Evolutionary conservation across 768 basidiomycete genomes (phyloP), one percentile per base, ranked within the genome.

Genomic region (Xerocomus spinulosus): DNA sequence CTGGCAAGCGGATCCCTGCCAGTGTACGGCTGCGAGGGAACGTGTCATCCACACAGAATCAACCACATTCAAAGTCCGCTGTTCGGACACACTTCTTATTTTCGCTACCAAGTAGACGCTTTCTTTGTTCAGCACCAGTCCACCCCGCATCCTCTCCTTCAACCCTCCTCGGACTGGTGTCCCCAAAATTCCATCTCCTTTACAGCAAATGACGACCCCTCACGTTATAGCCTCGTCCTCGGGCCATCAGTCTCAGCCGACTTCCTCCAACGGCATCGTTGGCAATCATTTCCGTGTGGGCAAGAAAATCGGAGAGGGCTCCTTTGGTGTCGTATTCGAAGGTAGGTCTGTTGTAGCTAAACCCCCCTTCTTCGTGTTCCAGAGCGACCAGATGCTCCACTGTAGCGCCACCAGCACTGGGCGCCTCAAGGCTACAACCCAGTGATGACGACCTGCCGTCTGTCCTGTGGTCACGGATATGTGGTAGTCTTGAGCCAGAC

Each of bases 251-350:
- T 77, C 81, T 15, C 80, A 81, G 61, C 76, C 81, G 39, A 71
- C 80, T 40, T 74, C 79, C 24, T 76, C 71, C 33, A 86, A 82
- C 68, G 81, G 85, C 59, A 80, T 90, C 66, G 84, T 90, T 49
- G 87, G 87, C 35, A 82, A 75, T 60, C 81, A 88, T 66, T 90
- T 81, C 64, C 79, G 88, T 54, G 93, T 98, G 43, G 95, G 95
- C 42, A 93, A 95, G 79, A 97, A 97, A 82, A 95, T 98, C 67
- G 95, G 95, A 40, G 95, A 99, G 72, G 95, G 95, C 42, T 90
- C 87, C n/a, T 99, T 99, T 66, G 95, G 95, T 61, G 95, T 98
- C 56, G 87, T 98, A 53, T 92, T 96, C 70, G 85, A 97, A 79
- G 86, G 96, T 93, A 63, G 42, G 75, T 18, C 20, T 30, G 8